phyloP scores from a whole-genome alignment of 129 eudicot species.

The Arctium lappa region DNA sequence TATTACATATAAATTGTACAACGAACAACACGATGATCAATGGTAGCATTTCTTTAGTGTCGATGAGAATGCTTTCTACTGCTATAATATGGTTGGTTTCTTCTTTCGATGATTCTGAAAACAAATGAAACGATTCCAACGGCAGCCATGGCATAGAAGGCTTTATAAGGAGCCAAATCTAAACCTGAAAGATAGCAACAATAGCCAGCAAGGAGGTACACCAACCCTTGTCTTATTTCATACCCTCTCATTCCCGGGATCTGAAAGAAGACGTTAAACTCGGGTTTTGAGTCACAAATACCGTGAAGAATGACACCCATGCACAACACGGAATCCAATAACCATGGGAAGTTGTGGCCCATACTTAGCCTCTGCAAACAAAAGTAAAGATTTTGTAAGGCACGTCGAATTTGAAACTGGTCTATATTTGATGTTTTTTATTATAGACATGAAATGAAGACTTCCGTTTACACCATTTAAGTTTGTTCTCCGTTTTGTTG shows the following conservation, averaged over 20 bases:
- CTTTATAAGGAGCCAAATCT: conserved; percentile 81
- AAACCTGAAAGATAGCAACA: conserved; percentile 66
- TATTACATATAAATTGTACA: neutral
- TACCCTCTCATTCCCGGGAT: conserved; percentile 47
- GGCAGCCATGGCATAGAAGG: conserved; percentile 81
- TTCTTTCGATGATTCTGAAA: conserved; percentile 60
- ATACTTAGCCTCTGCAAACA: conserved; percentile 71
- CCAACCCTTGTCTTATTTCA: conserved; percentile 67
- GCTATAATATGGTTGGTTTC: conserved; percentile 53
- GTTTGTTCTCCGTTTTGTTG: neutral
- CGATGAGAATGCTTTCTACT: conserved; percentile 89
- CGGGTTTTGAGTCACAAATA: conserved; percentile 75
- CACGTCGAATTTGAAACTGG: neutral
- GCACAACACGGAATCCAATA: conserved; percentile 77
- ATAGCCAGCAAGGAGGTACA: conserved; percentile 76
- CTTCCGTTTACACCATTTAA: neutral
- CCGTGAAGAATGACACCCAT: conserved; percentile 78
- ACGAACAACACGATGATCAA: neutral
- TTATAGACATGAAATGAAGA: neutral
- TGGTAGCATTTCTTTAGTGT: conserved; percentile 34
- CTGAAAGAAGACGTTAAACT: conserved; percentile 65
- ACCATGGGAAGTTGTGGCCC: conserved; percentile 76
- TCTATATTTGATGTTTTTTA: too few species aligned
- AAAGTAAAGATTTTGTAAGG: conserved; percentile 1
- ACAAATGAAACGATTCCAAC: conserved; percentile 58